Evolutionary conservation across 2,329 filamentous ascomycete species (phyloP), one percentile per base, ranked within the genome.

Genomic region (Ascochyta rabiei): DNA sequence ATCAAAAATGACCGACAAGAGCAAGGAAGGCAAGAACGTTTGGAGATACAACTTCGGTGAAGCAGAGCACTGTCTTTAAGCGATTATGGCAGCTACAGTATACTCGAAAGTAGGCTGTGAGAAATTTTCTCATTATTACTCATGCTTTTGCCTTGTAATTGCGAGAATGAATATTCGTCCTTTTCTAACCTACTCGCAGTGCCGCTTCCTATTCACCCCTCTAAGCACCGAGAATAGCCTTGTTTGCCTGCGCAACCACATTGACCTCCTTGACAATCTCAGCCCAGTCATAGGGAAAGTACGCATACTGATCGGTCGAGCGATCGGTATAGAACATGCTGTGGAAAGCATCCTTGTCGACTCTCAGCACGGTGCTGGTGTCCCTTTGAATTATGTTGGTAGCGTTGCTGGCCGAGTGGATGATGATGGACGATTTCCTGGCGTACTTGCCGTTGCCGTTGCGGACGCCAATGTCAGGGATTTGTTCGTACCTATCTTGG

Each of bases 311-410:
- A 35, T 48, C 43, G 10, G 42, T 48, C 16, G 38, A 33, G 19
- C 53, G 42, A 4, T 56, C 53, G 2, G 53, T 56, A 10, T 56
- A 56, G 34, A 51, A 56, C 18, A 56, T n/a, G 37, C 53, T 56
- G 15, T 56, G 48, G 9, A 56, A 56, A 0, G 53, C 47, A 33
- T 52, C 43, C n/a, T 38, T 31, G 28, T 56, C 39, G 2, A 51
- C 37, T 2, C 53, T 48, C n/a, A 56, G 12, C 0, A 56, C 15
- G 2, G 53, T 56, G 6, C 43, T 48, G 3, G 53, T 48, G n/a
- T 56, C 53, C 18, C 53, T 48, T 28, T 56, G 42, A 2, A 56
- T 56, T 2, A 12, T 34, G 2, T 51, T 24, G 4, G 53, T 56
- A 2, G 48, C 43, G 8, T 51, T 56, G 39, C 48, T 52, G 9